phyloP scores from a whole-genome alignment of 2,329 filamentous ascomycete genomes.

The Anthostomella pinea region DNA sequence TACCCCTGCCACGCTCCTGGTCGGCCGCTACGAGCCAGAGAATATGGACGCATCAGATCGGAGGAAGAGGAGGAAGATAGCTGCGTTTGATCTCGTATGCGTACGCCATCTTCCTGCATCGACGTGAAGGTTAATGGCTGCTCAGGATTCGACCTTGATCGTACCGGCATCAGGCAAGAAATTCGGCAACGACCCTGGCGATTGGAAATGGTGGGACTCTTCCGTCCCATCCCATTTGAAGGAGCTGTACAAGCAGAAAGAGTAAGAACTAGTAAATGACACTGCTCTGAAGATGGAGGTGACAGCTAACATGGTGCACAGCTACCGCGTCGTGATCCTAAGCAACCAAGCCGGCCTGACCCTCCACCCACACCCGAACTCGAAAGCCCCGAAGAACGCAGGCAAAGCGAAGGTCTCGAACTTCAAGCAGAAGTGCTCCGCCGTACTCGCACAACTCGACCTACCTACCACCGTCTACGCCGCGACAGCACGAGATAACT shows the following conservation, averaged over 20 bases:
- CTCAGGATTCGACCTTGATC: slow-evolving; percentile 83
- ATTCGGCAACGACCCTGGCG: slow-evolving; percentile 65
- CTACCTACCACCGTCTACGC: slow-evolving; percentile 81
- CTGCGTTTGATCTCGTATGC: slow-evolving; percentile 66
- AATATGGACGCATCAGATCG: slow-evolving; percentile 26
- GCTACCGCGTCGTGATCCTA: slow-evolving; percentile 73
- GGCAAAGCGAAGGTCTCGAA: slow-evolving; percentile 63
- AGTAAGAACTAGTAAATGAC: too few relatives aligned
- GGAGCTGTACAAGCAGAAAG: slow-evolving; percentile 64
- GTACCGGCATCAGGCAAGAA: slow-evolving; percentile 75
- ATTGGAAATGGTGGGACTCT: slow-evolving; percentile 94
- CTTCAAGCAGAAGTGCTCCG: slow-evolving; percentile 79
- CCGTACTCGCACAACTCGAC: slow-evolving; percentile 68
- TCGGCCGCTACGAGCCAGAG: slow-evolving; percentile 65
- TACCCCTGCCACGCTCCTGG: slow-evolving; percentile 60
- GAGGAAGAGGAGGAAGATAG: slow-evolving; percentile 55
- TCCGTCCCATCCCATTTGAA: slow-evolving; percentile 66
- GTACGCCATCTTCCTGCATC: neutral
- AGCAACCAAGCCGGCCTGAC: slow-evolving; percentile 87
- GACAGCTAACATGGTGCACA: slow-evolving; percentile 30
- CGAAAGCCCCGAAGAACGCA: slow-evolving; percentile 55
- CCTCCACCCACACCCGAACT: slow-evolving; percentile 69
- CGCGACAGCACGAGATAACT: slow-evolving; percentile 77
- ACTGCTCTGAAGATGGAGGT: too few relatives aligned
- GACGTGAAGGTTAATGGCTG: slow-evolving; percentile 1